Base-by-base conservation (phyloP, 768 basidiomycete species). In the Fistulinella prunicolor region DNA sequence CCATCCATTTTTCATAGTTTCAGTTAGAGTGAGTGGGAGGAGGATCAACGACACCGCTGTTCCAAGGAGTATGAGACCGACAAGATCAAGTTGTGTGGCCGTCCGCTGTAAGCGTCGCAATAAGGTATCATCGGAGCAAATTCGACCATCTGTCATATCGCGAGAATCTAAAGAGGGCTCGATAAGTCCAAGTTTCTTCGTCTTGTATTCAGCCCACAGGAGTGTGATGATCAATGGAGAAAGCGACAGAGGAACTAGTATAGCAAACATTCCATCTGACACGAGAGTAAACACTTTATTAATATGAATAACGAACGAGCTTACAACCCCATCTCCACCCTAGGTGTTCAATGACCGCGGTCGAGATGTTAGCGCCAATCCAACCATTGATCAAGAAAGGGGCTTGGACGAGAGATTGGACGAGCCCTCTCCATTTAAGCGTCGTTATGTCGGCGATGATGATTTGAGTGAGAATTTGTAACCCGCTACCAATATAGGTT, bases 271-370 rank as follows among this genome's bases (percentile, higher is more conserved):
- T 20, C 72, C 76, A 48, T 80, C 77, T 79, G 50, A 23, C 54
- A 36, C 29, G 40, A 13, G 29, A 52, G 38, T 49, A 29, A 42
- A 41, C 47, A 22, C 36, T 21, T 20, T 30, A 21, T 38, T 38
- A 12, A 24, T 3, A 5, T 28, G 21, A 19, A 19, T 20, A 14
- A 22, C 4, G 47, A 28, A 35, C 36, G 41, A 50, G 76, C 81
- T 38, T 58, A 81, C 80, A 86, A 26, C 84, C 84, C 84, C 84
- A 85, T 62, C 84, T 65, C 84, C 84, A 86, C 7, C 79, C 77
- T 35, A 76, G 46, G 29, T 77, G 67, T 50, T 67, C 67, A 20
- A 75, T 56, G 23, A 76, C 62, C 19, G 55, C 49, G 7, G 79
- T 59, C n/a, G 79, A 72, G 40, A 85, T 75, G 56, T 80, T 81